Percentiles rank a stretch among this genome's conserved stretches.
Evolutionary conservation across 805 yeast species (phyloP).

Genomic region (Zygotorulaspora chibaensis): DNA sequence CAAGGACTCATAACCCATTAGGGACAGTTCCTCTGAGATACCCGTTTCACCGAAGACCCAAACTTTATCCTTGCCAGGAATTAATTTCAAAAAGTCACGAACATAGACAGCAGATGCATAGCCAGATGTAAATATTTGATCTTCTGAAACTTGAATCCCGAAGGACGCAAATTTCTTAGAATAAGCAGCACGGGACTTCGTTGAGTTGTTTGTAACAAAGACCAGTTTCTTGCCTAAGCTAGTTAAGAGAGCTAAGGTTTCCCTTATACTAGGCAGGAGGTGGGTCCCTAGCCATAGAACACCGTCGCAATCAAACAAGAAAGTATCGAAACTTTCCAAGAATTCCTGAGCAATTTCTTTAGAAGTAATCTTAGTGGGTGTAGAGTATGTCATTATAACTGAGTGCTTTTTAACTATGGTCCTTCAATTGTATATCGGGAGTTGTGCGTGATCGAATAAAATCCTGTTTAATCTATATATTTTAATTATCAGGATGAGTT

Average conservation of each 20-base stretch:
- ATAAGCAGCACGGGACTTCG: slow-evolving; percentile 80
- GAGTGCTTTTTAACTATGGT: background rate
- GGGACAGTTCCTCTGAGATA: slow-evolving; percentile 69
- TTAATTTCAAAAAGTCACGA: slow-evolving; percentile 66
- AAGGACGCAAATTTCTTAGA: slow-evolving; percentile 66
- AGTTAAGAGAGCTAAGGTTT: slow-evolving; percentile 62
- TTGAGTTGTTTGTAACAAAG: slow-evolving; percentile 94
- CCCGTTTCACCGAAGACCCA: slow-evolving; percentile 91
- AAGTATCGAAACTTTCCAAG: slow-evolving; percentile 69
- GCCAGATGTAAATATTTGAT: slow-evolving; percentile 86
- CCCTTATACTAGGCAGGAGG: slow-evolving; percentile 70
- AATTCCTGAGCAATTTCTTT: slow-evolving; percentile 49
- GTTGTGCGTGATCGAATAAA: no score
- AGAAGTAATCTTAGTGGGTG: slow-evolving; percentile 45
- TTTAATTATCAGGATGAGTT: background rate
- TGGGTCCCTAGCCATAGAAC: slow-evolving; percentile 91
- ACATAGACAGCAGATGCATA: slow-evolving; percentile 88
- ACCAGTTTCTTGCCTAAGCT: slow-evolving; percentile 58
- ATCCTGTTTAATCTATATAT: no score
- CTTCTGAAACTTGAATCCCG: slow-evolving; percentile 41
- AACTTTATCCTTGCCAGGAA: slow-evolving; percentile 66
- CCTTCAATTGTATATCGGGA: no score
- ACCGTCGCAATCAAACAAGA: slow-evolving; percentile 95
- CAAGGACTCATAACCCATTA: slow-evolving; percentile 66
- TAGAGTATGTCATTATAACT: slow-evolving; percentile 13